phyloP scores from a whole-genome alignment of 257 asterid genomes.

The Nicotiana tomentosiformis region DNA sequence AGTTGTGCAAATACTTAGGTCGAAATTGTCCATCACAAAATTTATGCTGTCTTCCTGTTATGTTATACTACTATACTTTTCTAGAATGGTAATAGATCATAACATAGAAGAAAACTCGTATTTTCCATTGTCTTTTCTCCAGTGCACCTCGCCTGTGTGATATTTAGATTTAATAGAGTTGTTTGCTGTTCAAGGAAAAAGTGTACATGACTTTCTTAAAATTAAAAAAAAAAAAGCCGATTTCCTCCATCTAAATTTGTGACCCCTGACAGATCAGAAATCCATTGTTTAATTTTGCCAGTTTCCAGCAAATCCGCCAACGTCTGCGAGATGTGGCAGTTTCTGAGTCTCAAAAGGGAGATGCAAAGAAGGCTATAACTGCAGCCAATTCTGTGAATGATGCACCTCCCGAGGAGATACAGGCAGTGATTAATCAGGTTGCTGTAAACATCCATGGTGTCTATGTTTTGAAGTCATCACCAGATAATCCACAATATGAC shows the following conservation, averaged over 20 bases:
- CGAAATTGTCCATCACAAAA: not conserved
- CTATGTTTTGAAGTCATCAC: slow-evolving; percentile 70
- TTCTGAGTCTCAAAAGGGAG: slow-evolving; percentile 45
- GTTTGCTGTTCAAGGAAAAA: not conserved
- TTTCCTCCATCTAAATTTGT: slow-evolving; percentile 3
- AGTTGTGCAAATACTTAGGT: not conserved
- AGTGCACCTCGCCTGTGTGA: not conserved
- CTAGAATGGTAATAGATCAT: not conserved
- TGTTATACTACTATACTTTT: not conserved
- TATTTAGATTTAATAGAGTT: not conserved
- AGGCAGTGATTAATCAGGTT: slow-evolving; percentile 47
- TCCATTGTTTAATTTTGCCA: slow-evolving; percentile 25
- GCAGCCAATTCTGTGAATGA: slow-evolving; percentile 48
- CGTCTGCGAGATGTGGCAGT: slow-evolving; percentile 55
- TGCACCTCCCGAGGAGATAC: slow-evolving; percentile 55
- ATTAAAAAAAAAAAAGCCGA: not conserved
- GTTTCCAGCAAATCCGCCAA: slow-evolving; percentile 63
- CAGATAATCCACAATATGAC: slow-evolving; percentile 63
- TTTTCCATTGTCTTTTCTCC: not conserved
- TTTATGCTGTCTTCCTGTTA: not conserved
- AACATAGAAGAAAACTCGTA: not conserved
- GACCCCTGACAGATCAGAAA: not conserved
- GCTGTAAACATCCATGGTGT: slow-evolving; percentile 77
- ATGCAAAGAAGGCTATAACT: slow-evolving; percentile 40
- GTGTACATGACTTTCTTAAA: not conserved